Percentiles rank a stretch among this genome's conserved stretches.
Evolutionary conservation across 371 early-diverging fungal species (phyloP).

Genomic region (Zychaea mexicana): DNA sequence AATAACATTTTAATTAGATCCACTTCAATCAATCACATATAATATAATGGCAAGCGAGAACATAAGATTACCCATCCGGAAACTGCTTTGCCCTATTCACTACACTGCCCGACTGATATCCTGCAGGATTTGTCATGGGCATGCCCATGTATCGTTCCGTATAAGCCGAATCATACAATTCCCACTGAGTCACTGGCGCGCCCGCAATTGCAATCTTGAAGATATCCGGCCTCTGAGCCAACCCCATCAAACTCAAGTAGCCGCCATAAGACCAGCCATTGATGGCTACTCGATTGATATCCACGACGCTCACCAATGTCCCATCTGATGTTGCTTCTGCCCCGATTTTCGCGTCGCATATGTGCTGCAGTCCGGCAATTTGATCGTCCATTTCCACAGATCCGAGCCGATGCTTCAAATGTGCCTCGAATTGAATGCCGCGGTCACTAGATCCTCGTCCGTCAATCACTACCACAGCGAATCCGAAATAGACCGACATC

Average conservation of each 20-base stretch:
- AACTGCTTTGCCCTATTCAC: conserved; percentile 56
- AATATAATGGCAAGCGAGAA: background rate
- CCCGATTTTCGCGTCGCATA: conserved; percentile 51
- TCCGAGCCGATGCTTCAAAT: conserved; percentile 58
- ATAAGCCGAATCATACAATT: conserved; percentile 77
- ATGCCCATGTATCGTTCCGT: conserved; percentile 81
- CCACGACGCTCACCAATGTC: conserved; percentile 40
- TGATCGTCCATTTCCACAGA: conserved; percentile 73
- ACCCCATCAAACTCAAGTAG: conserved; percentile 71
- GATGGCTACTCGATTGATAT: conserved; percentile 64
- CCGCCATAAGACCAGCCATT: conserved; percentile 82
- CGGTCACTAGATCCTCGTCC: conserved; percentile 76
- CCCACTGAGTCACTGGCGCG: conserved; percentile 80
- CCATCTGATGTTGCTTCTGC: conserved; percentile 31
- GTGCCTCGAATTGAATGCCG: conserved; percentile 69
- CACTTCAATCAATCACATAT: too few relatives aligned
- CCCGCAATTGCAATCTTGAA: conserved; percentile 78
- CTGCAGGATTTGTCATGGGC: conserved; percentile 49
- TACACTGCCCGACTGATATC: conserved; percentile 58
- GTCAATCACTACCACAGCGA: conserved; percentile 75
- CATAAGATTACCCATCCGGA: conserved; percentile 57
- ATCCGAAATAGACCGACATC: conserved; percentile 66
- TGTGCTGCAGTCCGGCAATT: conserved; percentile 61
- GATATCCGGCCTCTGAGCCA: conserved; percentile 63
- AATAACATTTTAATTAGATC: background rate